These are phyloP conservation scores for Boletus rubropictus DNA, from an alignment of 768 basidiomycete genomes.

Conservation along the genomic window DNA sequence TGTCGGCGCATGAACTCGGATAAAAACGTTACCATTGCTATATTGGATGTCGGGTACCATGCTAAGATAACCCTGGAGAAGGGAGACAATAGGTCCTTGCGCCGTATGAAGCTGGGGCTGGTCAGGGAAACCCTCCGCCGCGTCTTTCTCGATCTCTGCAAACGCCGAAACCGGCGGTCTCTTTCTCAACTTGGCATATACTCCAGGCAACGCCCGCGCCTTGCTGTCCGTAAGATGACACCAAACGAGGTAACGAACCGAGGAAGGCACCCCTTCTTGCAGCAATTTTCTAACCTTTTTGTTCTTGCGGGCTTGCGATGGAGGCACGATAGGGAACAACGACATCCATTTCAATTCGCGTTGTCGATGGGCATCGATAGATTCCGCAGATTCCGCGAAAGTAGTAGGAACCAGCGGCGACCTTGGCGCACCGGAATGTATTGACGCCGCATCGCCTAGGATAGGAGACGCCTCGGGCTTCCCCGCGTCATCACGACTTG, in stretches of 20 bases:
- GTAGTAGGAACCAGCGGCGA: constrained; percentile 20
- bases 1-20: not conserved
- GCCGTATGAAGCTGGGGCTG: constrained; percentile 54
- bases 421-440: constrained; percentile 30
- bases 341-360: constrained; percentile 76
- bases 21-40: constrained; percentile 43
- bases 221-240: constrained; percentile 73
- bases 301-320: constrained; percentile 64
- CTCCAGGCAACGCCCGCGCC: constrained; percentile 58
- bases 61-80: constrained; percentile 68
- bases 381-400: constrained; percentile 18
- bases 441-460: constrained; percentile 40
- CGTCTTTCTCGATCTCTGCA: constrained; percentile 56
- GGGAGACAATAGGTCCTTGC: constrained; percentile 48
- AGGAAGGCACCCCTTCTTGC: constrained; percentile 75
- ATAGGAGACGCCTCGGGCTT: constrained; percentile 18
- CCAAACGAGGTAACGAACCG: constrained; percentile 83
- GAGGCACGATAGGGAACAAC: constrained; percentile 47
- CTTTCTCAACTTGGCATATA: constrained; percentile 60
- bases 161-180: constrained; percentile 47
- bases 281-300: constrained; percentile 75
- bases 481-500: constrained; percentile 21
- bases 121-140: constrained; percentile 46
- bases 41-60: constrained; percentile 86
- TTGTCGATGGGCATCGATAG: constrained; percentile 59